Conservation (phyloP, 2,329 filamentous ascomycete genomes). For the Colletotrichum sp. region DNA sequence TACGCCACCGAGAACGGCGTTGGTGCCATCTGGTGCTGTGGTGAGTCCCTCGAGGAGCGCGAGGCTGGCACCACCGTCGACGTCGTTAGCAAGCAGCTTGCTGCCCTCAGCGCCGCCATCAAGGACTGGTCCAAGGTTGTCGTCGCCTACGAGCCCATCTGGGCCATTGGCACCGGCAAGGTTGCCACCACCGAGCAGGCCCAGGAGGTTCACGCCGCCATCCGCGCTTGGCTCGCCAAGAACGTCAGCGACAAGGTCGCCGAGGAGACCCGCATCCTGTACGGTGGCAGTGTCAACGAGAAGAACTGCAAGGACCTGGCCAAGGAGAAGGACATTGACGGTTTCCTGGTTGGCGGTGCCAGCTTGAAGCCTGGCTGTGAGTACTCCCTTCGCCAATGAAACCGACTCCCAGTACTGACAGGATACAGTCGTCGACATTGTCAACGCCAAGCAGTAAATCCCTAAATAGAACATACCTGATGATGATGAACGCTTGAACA, state of each 20-base stretch:
- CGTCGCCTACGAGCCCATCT: constrained; percentile 98
- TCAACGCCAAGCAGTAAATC: constrained; percentile 60
- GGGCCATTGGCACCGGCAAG: constrained; percentile 94
- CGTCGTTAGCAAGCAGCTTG: constrained; percentile 84
- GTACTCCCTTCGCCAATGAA: constrained; percentile 29
- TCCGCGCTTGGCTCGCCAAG: constrained; percentile 86
- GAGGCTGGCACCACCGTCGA: constrained; percentile 86
- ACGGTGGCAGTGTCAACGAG: constrained; percentile 95
- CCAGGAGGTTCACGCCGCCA: constrained; percentile 91
- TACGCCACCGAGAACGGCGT: constrained; percentile 86
- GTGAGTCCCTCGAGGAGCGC: constrained; percentile 92
- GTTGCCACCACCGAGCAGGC: constrained; percentile 89
- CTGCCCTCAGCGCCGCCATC: constrained; percentile 77
- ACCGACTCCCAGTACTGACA: not conserved
- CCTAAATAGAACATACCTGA: not conserved
- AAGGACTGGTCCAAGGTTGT: constrained; percentile 94
- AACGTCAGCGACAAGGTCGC: constrained; percentile 77
- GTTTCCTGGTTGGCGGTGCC: constrained; percentile 95
- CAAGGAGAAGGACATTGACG: constrained; percentile 94
- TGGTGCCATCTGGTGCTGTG: constrained; percentile 94
- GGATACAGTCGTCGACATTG: constrained; percentile 59
- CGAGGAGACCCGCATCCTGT: constrained; percentile 91
- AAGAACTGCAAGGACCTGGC: constrained; percentile 96
- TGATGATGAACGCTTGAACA: constrained; percentile 15
- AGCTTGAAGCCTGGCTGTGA: constrained; percentile 95